phyloP scores from a whole-genome alignment of 2,329 filamentous ascomycete genomes.

The Eutypa lata region DNA sequence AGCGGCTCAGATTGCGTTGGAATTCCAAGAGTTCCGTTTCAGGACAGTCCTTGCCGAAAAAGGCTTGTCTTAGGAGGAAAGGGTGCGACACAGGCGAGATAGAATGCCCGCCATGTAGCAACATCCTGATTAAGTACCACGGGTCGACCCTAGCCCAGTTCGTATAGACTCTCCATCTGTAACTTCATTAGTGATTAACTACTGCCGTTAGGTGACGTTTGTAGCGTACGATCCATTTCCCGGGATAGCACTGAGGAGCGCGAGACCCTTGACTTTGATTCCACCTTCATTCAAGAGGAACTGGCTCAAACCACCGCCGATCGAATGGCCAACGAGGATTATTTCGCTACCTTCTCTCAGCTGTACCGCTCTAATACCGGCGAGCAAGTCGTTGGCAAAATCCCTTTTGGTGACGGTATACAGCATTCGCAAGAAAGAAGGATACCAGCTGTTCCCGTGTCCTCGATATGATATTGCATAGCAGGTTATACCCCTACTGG shows the following conservation, averaged over 20 bases:
- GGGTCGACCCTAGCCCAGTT: conserved; percentile 47
- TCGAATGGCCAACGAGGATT: conserved; percentile 49
- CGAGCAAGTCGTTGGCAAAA: conserved; percentile 42
- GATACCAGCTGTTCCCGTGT: conserved; percentile 51
- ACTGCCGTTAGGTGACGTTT: not conserved
- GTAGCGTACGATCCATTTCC: conserved; percentile 44
- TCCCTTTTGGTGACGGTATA: conserved; percentile 40
- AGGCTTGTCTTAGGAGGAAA: conserved; percentile 43
- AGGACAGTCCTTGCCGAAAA: conserved; percentile 46
- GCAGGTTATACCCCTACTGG: conserved; percentile 40
- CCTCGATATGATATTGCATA: conserved; percentile 53
- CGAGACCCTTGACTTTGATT: conserved; percentile 41
- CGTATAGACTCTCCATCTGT: conserved; percentile 35
- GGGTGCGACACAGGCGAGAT: conserved; percentile 51
- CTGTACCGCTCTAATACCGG: conserved; percentile 37
- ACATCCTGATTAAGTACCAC: conserved; percentile 43
- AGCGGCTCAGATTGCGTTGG: conserved; percentile 40
- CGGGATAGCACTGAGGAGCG: conserved; percentile 44
- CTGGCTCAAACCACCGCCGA: conserved; percentile 49
- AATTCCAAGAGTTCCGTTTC: conserved; percentile 38
- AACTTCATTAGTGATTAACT: conserved; percentile 5
- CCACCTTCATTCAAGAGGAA: conserved; percentile 40
- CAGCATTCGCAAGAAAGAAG: conserved; percentile 45
- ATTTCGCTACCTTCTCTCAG: conserved; percentile 29
- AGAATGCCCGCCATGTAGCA: conserved; percentile 46